Percentiles rank a stretch among this genome's conserved stretches.
phyloP scores from a whole-genome alignment of 2,329 filamentous ascomycete genomes.

The Epichloe gansuensis region DNA sequence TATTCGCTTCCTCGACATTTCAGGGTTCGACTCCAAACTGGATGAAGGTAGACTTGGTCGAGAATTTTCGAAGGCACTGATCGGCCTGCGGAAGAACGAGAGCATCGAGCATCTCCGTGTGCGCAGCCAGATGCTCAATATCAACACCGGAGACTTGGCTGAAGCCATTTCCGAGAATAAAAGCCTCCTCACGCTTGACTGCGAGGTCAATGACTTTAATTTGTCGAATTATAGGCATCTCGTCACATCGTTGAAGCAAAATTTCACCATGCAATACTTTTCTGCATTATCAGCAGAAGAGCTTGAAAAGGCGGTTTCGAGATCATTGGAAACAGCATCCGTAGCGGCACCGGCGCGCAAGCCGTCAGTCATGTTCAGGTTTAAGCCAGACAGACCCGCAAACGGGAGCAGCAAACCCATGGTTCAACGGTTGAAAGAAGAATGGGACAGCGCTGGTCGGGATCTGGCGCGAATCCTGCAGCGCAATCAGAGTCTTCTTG shows the following conservation, averaged over 20 bases:
- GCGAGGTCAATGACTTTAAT: conserved; percentile 41
- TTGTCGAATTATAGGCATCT: conserved; percentile 36
- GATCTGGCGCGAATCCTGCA: conserved; percentile 22
- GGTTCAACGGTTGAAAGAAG: conserved; percentile 24
- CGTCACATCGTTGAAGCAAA: conserved; percentile 29
- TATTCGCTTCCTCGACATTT: conserved; percentile 41
- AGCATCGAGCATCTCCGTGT: conserved; percentile 38
- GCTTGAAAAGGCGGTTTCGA: conserved; percentile 22
- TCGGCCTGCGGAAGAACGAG: conserved; percentile 31
- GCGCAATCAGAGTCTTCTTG: conserved; percentile 20
- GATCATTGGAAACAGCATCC: conserved; percentile 19
- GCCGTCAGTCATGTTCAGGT: conserved; percentile 22
- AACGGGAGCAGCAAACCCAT: conserved; percentile 19
- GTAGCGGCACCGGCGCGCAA: conserved; percentile 16
- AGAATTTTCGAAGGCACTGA: conserved; percentile 37
- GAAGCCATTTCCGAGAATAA: conserved; percentile 35
- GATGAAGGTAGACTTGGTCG: conserved; percentile 43
- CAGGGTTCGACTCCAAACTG: conserved; percentile 43
- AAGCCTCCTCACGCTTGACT: conserved; percentile 39
- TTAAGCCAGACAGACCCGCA: conserved; percentile 20
- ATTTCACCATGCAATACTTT: conserved; percentile 30
- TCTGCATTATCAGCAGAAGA: conserved; percentile 27
- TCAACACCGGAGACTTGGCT: conserved; percentile 40
- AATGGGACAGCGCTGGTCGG: conserved; percentile 25
- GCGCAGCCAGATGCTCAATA: conserved; percentile 41